phyloP scores from a whole-genome alignment of 176 grass and related monocot species.

The Triticum dicoccoides region DNA sequence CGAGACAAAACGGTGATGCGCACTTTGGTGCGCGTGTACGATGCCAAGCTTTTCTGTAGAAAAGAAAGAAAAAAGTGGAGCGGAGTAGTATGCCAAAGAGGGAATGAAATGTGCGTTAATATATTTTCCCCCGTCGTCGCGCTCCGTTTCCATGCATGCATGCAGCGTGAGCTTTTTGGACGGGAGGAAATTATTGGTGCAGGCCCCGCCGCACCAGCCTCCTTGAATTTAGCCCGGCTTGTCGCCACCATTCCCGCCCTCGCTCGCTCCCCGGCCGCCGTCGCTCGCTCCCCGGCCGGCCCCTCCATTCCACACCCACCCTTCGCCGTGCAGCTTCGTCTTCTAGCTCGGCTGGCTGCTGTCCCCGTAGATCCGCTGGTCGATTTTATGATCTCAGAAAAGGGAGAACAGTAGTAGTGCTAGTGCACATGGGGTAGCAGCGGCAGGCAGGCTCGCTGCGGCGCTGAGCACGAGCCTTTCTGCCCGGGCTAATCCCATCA shows the following conservation, averaged over 20 bases:
- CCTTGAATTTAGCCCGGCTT: conserved; percentile 15
- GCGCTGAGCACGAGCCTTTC: conserved; percentile 15
- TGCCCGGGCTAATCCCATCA: conserved; percentile 37
- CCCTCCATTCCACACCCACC: too few relatives aligned
- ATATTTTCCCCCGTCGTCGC: not conserved
- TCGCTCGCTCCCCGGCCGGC: too few relatives aligned
- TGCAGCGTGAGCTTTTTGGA: not conserved
- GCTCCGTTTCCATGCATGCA: not conserved
- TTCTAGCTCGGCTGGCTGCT: not conserved
- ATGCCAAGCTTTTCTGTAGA: too few relatives aligned
- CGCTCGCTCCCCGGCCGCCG: too few relatives aligned
- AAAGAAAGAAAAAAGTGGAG: too few relatives aligned
- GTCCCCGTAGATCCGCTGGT: not conserved
- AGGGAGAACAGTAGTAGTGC: not conserved
- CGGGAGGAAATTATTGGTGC: not conserved
- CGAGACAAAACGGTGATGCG: too few relatives aligned
- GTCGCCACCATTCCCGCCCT: not conserved
- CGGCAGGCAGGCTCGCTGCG: not conserved
- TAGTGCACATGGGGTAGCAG: not conserved
- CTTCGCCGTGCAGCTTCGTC: not conserved
- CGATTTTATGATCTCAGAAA: not conserved
- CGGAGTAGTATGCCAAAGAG: not conserved
- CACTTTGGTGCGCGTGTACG: too few relatives aligned
- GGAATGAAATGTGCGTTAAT: not conserved
- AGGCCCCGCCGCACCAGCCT: not conserved